Percentiles rank a stretch among this genome's conserved stretches.
Conservation (phyloP, 768 basidiomycete species). For the Boletus fagicola region DNA sequence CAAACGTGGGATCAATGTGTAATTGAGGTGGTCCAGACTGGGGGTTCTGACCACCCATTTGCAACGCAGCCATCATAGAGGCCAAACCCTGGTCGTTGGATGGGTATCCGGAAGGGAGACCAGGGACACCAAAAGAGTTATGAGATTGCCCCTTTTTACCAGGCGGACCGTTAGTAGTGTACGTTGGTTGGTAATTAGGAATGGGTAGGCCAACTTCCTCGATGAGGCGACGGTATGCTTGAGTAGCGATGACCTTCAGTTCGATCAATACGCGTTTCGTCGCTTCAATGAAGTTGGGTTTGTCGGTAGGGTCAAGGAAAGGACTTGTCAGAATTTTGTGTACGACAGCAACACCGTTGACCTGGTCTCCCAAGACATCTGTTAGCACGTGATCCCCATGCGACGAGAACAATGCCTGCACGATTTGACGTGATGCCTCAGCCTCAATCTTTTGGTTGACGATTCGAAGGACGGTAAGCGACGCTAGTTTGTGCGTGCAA, state of each 20-base stretch:
- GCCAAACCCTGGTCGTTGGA: slow-evolving; percentile 82
- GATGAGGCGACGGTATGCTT: slow-evolving; percentile 89
- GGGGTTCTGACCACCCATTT: slow-evolving; percentile 86
- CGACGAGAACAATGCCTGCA: slow-evolving; percentile 89
- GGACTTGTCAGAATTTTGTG: slow-evolving; percentile 90
- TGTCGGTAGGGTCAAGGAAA: slow-evolving; percentile 72
- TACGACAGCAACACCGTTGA: slow-evolving; percentile 90
- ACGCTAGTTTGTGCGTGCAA: slow-evolving; percentile 97
- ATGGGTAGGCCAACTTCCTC: slow-evolving; percentile 94
- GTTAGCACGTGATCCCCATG: slow-evolving; percentile 87
- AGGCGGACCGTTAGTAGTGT: slow-evolving; percentile 57
- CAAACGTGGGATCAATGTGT: slow-evolving; percentile 66
- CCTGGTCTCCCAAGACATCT: slow-evolving; percentile 93
- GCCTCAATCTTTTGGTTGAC: slow-evolving; percentile 96
- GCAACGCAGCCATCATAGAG: slow-evolving; percentile 90
- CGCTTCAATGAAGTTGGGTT: slow-evolving; percentile 72
- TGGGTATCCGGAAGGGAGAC: slow-evolving; percentile 75
- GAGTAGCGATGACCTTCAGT: slow-evolving; percentile 90
- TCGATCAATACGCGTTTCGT: slow-evolving; percentile 89
- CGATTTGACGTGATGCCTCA: slow-evolving; percentile 80
- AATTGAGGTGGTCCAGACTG: slow-evolving; percentile 75
- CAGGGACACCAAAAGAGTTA: slow-evolving; percentile 64
- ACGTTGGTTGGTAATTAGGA: slow-evolving; percentile 81
- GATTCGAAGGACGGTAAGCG: slow-evolving; percentile 89
- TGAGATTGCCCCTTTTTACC: slow-evolving; percentile 57